phyloP scores from a whole-genome alignment of 805 yeast genomes.

The Ogataea minuta region DNA sequence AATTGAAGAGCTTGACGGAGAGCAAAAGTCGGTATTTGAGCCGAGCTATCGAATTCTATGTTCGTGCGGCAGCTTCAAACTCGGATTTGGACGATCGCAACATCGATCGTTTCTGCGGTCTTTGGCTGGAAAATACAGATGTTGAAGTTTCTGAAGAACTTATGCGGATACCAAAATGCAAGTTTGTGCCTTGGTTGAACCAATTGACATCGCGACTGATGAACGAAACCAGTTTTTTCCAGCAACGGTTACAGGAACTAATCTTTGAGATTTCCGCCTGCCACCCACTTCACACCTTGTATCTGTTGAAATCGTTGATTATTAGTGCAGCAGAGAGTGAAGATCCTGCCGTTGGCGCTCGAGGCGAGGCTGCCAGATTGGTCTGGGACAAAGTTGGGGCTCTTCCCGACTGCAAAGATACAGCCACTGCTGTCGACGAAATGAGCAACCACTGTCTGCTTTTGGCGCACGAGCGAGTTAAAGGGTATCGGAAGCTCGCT shows the following conservation, averaged over 20 bases:
- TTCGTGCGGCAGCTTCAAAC: slow-evolving; percentile 51
- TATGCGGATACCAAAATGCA: slow-evolving; percentile 49
- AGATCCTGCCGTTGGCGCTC: slow-evolving; percentile 41
- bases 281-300: slow-evolving; percentile 75
- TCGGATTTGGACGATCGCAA: slow-evolving; percentile 47
- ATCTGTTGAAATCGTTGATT: slow-evolving; percentile 57
- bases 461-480: slow-evolving; percentile 48
- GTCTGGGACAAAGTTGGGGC: slow-evolving; percentile 43
- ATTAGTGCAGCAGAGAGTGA: slow-evolving; percentile 31
- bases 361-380: slow-evolving; percentile 50
- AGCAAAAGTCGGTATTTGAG: slow-evolving; percentile 39
- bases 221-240: slow-evolving; percentile 51
- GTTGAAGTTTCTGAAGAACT: slow-evolving; percentile 34
- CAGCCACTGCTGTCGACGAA: slow-evolving; percentile 43
- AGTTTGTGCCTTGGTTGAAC: slow-evolving; percentile 76
- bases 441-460: slow-evolving; percentile 51
- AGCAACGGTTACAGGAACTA: slow-evolving; percentile 42
- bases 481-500: slow-evolving; percentile 32
- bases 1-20: slow-evolving; percentile 38
- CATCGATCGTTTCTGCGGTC: slow-evolving; percentile 72
- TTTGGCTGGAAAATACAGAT: slow-evolving; percentile 67
- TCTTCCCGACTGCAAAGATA: slow-evolving; percentile 6
- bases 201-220: slow-evolving; percentile 74
- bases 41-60: slow-evolving; percentile 57
- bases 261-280: slow-evolving; percentile 39